Conservation (phyloP, 176 grass and related monocot genomes). For the Triticum urartu region DNA sequence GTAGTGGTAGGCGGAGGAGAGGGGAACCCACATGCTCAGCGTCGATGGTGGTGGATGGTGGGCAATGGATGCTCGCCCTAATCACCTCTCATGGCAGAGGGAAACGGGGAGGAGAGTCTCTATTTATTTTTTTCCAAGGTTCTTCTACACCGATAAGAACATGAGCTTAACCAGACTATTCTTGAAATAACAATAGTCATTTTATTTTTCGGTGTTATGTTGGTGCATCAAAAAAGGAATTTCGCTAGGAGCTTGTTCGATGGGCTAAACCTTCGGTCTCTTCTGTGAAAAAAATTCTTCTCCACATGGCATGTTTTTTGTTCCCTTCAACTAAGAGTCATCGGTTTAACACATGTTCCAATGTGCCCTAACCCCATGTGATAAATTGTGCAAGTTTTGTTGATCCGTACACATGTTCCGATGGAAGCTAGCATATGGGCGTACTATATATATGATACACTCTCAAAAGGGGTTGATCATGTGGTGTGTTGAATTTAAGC, state of each 20-base stretch:
- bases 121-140: not conserved
- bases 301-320: not conserved
- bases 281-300: not conserved
- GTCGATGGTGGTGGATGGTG: too few species aligned
- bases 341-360: not conserved
- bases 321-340: not conserved
- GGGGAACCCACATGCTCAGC: too few species aligned
- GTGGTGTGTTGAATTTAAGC: not conserved
- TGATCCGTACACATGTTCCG: not conserved
- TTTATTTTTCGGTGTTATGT: not conserved
- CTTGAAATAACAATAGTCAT: too few species aligned
- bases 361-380: not conserved
- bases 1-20: too few species aligned
- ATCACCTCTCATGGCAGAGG: too few species aligned
- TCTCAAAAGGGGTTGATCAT: not conserved
- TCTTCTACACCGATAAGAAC: not conserved
- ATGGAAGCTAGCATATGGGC: not conserved
- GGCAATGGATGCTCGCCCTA: too few species aligned
- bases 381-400: not conserved
- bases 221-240: not conserved
- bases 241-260: not conserved
- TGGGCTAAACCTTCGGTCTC: not conserved
- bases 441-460: not conserved
- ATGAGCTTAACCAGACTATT: not conserved
- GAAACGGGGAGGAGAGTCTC: not conserved